Base-by-base conservation (phyloP, 306 rosid genomes). In the Dryas alaskensis region DNA sequence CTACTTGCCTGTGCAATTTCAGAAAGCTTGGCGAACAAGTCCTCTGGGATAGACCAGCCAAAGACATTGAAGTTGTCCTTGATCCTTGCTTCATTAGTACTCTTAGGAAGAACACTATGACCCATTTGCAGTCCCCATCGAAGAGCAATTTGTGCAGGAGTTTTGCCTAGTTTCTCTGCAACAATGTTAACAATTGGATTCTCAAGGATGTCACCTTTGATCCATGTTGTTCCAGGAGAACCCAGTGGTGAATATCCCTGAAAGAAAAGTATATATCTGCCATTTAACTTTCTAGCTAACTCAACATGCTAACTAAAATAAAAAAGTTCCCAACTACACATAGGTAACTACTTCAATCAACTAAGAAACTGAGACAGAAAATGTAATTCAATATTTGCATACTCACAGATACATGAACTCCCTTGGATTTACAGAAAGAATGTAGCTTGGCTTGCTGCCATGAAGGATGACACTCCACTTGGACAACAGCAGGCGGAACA, bases 61-160 rank as follows among this genome's bases (percentile, higher is more conserved):
- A 84, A 90, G 71, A 90, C 80, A 57, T 87, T 86, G 52, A 84
- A 87, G 70, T 90, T 90, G 51, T 86, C 86, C 73, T 81, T 86
- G 75, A 90, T 87, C 80, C 96, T 84, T n/a, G 82, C 73, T 75
- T 86, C 96, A 49, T 76, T 50, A 70, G 86, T 86, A 67, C 96
- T 90, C 84, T 87, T 87, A 22, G 96, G 96, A 75, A 87, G 89
- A 70, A 87, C 86, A 62, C 87, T 86, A 27, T 90, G 90, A 50
- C 91, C 91, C 84, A 53, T 84, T 71, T 90, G 92, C 78, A 90
- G 85, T 62, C 96, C 96, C 96, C 96, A 87, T 19, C 91, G 88
- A 68, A 90, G 84, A 58, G 90, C 86, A 27, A 90, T 87, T 73
- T 90, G 89, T 42, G 92, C 92, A 12, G 89, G 89, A 67, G 88